Conservation (phyloP, 371 early-diverging fungal species). For the Blakeslea trispora region DNA sequence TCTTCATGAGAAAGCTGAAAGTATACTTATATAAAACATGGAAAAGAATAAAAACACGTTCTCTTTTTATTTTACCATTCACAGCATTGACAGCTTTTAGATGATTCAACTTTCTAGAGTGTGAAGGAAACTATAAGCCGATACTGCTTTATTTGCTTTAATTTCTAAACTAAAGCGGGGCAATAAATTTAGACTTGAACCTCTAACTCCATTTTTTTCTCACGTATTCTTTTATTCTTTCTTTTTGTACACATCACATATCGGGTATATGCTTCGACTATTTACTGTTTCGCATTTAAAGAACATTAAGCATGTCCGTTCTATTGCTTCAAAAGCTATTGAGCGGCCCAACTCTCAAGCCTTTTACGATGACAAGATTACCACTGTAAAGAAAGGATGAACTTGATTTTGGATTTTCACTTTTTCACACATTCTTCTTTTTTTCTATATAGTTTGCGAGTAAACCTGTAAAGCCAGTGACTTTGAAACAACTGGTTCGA, state of each 20-base stretch:
- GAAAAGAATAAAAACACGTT: no score
- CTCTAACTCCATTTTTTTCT: no score
- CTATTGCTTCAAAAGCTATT: constrained; percentile 26
- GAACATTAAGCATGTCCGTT: constrained; percentile 3
- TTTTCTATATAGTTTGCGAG: constrained; percentile 50
- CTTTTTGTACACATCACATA: background rate
- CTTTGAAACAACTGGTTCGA: constrained; percentile 74
- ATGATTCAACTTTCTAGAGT: no score
- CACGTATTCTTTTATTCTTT: background rate
- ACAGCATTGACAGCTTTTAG: no score
- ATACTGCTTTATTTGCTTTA: no score
- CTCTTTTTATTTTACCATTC: no score
- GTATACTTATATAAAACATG: no score
- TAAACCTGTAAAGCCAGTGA: constrained; percentile 74
- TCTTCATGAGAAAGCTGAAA: no score
- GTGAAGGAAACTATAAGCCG: no score
- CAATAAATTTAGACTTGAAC: no score
- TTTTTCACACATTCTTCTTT: background rate
- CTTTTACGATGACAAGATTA: constrained; percentile 51
- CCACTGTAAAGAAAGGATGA: constrained; percentile 26
- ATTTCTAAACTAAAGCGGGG: no score
- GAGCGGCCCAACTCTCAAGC: constrained; percentile 37
- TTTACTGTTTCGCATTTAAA: background rate
- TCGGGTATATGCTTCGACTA: constrained; percentile 15
- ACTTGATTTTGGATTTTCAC: background rate